Evolutionary conservation across 73 alveolate genomes (phyloP).

Genomic region (Paramecium primaurelia): DNA sequence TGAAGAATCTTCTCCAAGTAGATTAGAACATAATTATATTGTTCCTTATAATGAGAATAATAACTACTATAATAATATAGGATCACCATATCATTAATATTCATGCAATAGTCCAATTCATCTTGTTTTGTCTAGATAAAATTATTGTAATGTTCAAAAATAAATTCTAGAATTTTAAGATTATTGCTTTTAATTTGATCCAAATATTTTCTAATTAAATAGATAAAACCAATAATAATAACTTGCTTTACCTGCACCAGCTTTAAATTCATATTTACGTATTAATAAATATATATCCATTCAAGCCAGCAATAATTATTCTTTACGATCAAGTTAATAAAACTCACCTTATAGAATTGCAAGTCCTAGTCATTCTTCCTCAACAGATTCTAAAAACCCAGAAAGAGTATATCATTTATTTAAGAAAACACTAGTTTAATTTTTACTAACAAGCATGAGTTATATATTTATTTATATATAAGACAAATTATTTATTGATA

Average conservation of each 20-base stretch:
- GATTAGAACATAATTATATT: background rate
- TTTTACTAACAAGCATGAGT: background rate
- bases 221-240: background rate
- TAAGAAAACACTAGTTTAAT: background rate
- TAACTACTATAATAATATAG: background rate
- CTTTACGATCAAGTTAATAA: background rate
- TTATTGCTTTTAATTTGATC: conserved; percentile 14
- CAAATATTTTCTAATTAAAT: background rate
- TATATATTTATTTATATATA: background rate
- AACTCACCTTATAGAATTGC: conserved; percentile 22
- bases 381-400: background rate
- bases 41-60: background rate
- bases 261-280: background rate
- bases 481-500: background rate
- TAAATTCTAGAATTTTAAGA: background rate
- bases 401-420: background rate
- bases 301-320: conserved; percentile 21
- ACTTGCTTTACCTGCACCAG: conserved; percentile 18
- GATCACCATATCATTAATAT: conserved; percentile 22
- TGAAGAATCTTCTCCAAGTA: background rate
- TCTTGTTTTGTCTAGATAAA: background rate
- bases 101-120: conserved; percentile 1
- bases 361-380: background rate
- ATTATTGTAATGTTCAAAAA: background rate
- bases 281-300: background rate